These are phyloP conservation scores for Candida freyschussii DNA, from an alignment of 1,139 yeast genomes.

Conservation along the genomic window DNA sequence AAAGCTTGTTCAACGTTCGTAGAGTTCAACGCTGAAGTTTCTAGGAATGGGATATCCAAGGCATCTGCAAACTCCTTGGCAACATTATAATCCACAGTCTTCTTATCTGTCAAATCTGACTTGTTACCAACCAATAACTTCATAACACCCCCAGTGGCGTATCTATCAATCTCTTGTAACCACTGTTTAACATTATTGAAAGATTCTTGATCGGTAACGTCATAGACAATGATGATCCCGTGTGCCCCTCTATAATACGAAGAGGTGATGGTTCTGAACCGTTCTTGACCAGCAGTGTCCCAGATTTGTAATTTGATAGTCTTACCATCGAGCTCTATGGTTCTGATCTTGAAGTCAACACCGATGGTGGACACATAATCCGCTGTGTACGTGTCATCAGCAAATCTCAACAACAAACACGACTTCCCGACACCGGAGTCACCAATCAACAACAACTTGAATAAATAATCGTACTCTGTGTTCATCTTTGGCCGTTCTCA, in stretches of 20 bases:
- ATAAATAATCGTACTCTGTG: slow-evolving; percentile 93
- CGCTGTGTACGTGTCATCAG: slow-evolving; percentile 96
- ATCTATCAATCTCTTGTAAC: slow-evolving; percentile 98
- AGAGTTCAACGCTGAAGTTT: slow-evolving; percentile 92
- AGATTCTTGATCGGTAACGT: slow-evolving; percentile 96
- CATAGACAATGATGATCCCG: slow-evolving; percentile 96
- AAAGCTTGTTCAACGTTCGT: slow-evolving; percentile 98
- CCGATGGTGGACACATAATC: slow-evolving; percentile 97
- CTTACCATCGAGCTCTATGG: slow-evolving; percentile 94
- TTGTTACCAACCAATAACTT: slow-evolving; percentile 95
- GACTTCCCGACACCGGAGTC: slow-evolving; percentile 99
- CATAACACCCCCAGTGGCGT: slow-evolving; percentile 97
- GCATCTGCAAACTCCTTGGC: slow-evolving; percentile 98
- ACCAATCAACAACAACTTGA: slow-evolving; percentile 89
- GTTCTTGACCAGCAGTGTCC: slow-evolving; percentile 99
- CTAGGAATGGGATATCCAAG: slow-evolving; percentile 91
- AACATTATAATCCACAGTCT: slow-evolving; percentile 91
- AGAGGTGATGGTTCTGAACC: slow-evolving; percentile 96
- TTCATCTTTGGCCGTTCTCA: slow-evolving; percentile 55
- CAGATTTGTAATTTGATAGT: slow-evolving; percentile 96
- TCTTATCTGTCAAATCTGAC: slow-evolving; percentile 90
- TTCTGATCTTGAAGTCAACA: slow-evolving; percentile 96
- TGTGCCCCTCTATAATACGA: slow-evolving; percentile 98
- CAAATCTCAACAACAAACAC: slow-evolving; percentile 88
- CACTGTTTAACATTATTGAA: slow-evolving; percentile 97